Conservation (phyloP, 1,284 basidiomycete genomes). For the Phaffia rhodozyma region DNA sequence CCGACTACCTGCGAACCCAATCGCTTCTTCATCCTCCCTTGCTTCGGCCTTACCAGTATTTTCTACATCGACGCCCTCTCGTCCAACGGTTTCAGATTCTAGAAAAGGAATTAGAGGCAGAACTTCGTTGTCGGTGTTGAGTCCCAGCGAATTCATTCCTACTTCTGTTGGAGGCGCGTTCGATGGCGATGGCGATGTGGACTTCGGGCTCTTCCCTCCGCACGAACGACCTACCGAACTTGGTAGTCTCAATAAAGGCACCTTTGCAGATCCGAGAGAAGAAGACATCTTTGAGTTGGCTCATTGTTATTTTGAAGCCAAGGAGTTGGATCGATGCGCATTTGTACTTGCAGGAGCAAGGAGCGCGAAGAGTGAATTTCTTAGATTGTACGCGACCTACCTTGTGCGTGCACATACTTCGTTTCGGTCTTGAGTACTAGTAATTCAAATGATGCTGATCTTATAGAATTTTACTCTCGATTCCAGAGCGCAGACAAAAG, state of each 20-base stretch:
- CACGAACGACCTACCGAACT: neutral
- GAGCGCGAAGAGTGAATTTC: conserved; percentile 61
- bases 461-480: neutral
- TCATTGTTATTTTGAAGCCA: conserved; percentile 60
- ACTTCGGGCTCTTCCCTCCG: neutral
- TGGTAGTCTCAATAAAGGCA: neutral
- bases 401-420: conserved; percentile 47
- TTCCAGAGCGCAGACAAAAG: conserved; percentile 34
- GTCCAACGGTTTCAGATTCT: neutral
- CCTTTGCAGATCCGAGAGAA: conserved; percentile 25
- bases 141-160: conserved; percentile 10
- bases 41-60: conserved; percentile 6
- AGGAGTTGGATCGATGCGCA: conserved; percentile 66
- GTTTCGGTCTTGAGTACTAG: neutral
- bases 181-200: neutral
- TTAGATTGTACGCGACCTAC: conserved; percentile 69
- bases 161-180: neutral
- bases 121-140: conserved; percentile 13
- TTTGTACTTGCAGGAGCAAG: conserved; percentile 51
- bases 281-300: conserved; percentile 52
- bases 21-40: neutral
- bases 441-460: neutral
- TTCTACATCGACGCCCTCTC: neutral
- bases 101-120: neutral
- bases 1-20: neutral